Evolutionary conservation across 169 alveolate species (phyloP).

Genomic region (Plasmodium gonderi): DNA sequence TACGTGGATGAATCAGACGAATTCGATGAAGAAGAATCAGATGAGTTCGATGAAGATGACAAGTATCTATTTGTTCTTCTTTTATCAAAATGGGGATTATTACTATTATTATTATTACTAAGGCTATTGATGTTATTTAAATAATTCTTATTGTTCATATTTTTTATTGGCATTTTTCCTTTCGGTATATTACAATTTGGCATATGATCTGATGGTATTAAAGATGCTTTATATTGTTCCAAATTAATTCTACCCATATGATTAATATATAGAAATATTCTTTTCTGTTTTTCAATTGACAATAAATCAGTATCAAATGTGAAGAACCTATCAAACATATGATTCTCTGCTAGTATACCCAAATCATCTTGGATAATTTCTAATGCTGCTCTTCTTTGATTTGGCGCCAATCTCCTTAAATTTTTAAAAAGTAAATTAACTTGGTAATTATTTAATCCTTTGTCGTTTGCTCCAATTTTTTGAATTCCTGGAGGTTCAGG

Average conservation of each 20-base stretch:
- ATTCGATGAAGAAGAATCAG: constrained; percentile 59
- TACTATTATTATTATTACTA: constrained; percentile 8
- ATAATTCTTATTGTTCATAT: constrained; percentile 17
- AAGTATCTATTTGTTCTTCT: constrained; percentile 36
- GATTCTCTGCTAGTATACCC: constrained; percentile 88
- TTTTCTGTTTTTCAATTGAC: constrained; percentile 88
- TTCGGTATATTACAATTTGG: constrained; percentile 12
- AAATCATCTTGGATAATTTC: constrained; percentile 90
- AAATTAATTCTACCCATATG: constrained; percentile 87
- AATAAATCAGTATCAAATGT: constrained; percentile 86
- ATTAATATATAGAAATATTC: constrained; percentile 85
- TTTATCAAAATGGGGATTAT: constrained; percentile 49
- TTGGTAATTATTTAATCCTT: constrained; percentile 84
- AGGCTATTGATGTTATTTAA: not conserved
- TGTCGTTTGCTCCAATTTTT: constrained; percentile 83
- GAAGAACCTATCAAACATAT: constrained; percentile 83
- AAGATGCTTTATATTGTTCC: constrained; percentile 77
- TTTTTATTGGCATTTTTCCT: constrained; percentile 22
- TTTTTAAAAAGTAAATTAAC: constrained; percentile 81
- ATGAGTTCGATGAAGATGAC: constrained; percentile 63
- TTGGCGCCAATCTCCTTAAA: constrained; percentile 85
- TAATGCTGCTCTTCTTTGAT: constrained; percentile 89
- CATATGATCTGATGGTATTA: constrained; percentile 32
- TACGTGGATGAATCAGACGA: constrained; percentile 73
- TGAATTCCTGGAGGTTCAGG: constrained; percentile 89